A percentile compares a stretch with the other conserved stretches of the same genome.
Conservation (phyloP, 1,284 basidiomycete species). For the Microbotryomycetes sp. region DNA sequence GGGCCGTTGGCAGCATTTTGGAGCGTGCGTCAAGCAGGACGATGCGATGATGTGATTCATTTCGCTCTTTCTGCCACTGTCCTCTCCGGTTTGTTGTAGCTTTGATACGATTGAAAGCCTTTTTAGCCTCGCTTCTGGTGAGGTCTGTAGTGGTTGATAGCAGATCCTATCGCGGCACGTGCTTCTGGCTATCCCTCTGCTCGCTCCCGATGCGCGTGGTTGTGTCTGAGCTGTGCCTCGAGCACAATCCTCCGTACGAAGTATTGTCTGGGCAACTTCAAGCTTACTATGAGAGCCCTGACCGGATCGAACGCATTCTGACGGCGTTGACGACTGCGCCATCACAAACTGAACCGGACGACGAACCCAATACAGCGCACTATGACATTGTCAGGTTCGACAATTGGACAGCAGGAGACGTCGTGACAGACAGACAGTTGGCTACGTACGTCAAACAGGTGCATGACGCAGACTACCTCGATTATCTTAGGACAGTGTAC, state of each 20-base stretch:
- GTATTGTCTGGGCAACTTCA: conserved; percentile 39
- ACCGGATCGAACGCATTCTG: conserved; percentile 37
- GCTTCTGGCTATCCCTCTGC: background rate
- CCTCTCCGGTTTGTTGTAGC: no score
- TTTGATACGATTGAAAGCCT: no score
- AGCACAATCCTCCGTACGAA: conserved; percentile 41
- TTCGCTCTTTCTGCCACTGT: no score
- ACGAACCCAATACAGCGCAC: conserved; percentile 6
- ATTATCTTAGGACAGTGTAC: conserved; percentile 39
- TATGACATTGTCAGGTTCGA: background rate
- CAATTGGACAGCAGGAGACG: conserved; percentile 1
- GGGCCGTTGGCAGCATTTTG: background rate
- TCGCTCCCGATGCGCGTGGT: conserved; percentile 7
- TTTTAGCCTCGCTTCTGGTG: no score
- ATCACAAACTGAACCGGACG: conserved; percentile 9
- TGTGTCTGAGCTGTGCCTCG: conserved; percentile 9
- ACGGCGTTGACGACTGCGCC: conserved; percentile 29
- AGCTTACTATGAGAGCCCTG: conserved; percentile 41
- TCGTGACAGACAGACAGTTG: conserved; percentile 18
- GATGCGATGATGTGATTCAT: no score
- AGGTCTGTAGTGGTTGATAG: no score
- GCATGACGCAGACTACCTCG: conserved; percentile 38
- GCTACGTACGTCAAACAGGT: conserved; percentile 24
- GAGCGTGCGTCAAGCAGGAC: no score
- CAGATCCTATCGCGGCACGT: background rate